Conservation (phyloP, 2,329 filamentous ascomycete genomes). For the Atkinsonella hypoxylon region DNA sequence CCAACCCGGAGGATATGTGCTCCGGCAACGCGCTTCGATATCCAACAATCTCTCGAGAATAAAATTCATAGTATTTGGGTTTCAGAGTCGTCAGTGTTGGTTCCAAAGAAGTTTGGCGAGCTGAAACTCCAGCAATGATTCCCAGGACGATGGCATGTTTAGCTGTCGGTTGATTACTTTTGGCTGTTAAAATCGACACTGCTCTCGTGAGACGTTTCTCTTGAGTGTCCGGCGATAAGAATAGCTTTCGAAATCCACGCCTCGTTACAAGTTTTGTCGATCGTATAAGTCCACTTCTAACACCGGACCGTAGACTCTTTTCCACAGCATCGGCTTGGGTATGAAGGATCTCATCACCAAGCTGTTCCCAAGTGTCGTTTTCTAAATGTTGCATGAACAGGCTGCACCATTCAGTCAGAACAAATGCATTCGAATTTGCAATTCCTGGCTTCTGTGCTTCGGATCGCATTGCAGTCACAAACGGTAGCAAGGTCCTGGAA, state of each 20-base stretch:
- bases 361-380: constrained; percentile 49
- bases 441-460: constrained; percentile 70
- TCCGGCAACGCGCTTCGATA: constrained; percentile 59
- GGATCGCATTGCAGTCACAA: constrained; percentile 54
- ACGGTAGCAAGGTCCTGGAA: constrained; percentile 43
- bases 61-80: constrained; percentile 67
- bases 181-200: constrained; percentile 56
- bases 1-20: constrained; percentile 61
- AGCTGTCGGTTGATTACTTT: constrained; percentile 48
- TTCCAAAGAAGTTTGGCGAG: constrained; percentile 54
- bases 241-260: constrained; percentile 64
- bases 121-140: constrained; percentile 75
- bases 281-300: constrained; percentile 52
- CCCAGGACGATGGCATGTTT: constrained; percentile 72
- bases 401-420: constrained; percentile 82
- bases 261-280: constrained; percentile 70
- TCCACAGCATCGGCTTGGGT: constrained; percentile 66
- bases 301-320: constrained; percentile 56
- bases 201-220: constrained; percentile 50
- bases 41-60: constrained; percentile 70
- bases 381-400: constrained; percentile 62
- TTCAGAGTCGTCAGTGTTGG: constrained; percentile 52
- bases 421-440: constrained; percentile 70
- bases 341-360: constrained; percentile 52
- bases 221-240: constrained; percentile 43